These are phyloP conservation scores for Morella rubra DNA, from an alignment of 306 rosid genomes.

Conservation along the genomic window DNA sequence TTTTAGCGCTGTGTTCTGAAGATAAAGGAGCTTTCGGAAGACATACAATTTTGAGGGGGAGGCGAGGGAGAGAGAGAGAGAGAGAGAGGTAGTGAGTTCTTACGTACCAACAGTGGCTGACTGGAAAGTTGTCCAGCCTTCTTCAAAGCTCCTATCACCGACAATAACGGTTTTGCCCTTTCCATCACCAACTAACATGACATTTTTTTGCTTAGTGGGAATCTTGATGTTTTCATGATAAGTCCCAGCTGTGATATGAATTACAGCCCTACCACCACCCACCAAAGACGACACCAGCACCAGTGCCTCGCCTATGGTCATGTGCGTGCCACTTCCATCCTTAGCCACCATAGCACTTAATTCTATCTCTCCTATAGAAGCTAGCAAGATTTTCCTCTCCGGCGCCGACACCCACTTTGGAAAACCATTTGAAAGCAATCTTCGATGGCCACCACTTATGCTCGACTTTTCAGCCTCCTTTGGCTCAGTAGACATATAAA, in stretches of 20 bases:
- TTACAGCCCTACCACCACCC: constrained; percentile 32
- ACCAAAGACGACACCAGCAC: constrained; percentile 7
- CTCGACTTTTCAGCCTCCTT: neutral
- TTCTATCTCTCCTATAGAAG: constrained; percentile 23
- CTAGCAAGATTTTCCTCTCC: constrained; percentile 34
- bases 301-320: constrained; percentile 30
- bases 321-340: constrained; percentile 46
- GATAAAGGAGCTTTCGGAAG: too few species aligned
- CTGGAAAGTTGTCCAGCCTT: constrained; percentile 32
- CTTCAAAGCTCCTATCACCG: constrained; percentile 21
- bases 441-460: constrained; percentile 13
- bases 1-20: too few species aligned
- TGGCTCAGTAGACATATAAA: constrained; percentile 3
- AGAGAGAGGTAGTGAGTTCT: neutral
- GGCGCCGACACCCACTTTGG: constrained; percentile 30
- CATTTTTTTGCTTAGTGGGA: constrained; percentile 34
- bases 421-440: constrained; percentile 13
- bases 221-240: constrained; percentile 33
- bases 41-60: too few species aligned
- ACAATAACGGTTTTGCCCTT: constrained; percentile 31
- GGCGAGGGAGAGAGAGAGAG: too few species aligned
- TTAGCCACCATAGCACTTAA: constrained; percentile 40
- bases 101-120: constrained; percentile 45
- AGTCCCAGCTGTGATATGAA: constrained; percentile 33
- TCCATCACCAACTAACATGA: constrained; percentile 43